phyloP scores from a whole-genome alignment of 495 filamentous ascomycete genomes.

The Xylaria scruposa region DNA sequence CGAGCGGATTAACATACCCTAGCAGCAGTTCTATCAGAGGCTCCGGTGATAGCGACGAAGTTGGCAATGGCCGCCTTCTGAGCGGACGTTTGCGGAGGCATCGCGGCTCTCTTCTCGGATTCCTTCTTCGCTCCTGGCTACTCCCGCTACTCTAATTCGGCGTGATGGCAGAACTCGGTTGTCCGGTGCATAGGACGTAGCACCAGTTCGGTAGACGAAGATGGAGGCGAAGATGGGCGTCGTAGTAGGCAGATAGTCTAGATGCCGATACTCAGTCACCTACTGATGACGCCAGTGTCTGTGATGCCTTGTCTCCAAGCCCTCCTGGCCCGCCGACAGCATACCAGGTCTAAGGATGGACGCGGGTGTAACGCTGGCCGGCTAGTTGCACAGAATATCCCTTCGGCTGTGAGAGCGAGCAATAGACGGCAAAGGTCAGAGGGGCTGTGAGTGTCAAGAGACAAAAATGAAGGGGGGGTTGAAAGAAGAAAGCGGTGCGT shows the following conservation, averaged over 20 bases:
- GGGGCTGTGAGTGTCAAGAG: not conserved
- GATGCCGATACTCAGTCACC: not conserved
- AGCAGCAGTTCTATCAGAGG: conserved; percentile 57
- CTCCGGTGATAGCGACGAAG: conserved; percentile 61
- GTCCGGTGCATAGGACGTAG: not conserved
- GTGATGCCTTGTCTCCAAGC: not conserved
- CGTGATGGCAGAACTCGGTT: not conserved
- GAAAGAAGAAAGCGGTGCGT: not conserved
- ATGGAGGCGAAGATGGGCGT: not conserved
- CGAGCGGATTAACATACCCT: conserved; percentile 48
- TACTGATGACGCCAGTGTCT: not conserved
- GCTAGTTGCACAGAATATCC: not conserved
- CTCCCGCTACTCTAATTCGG: not conserved
- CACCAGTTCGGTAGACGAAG: not conserved
- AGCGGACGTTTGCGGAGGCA: conserved; percentile 51
- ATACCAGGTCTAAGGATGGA: not conserved
- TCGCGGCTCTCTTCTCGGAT: conserved; percentile 33
- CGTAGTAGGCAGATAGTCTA: not conserved
- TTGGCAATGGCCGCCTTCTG: conserved; percentile 60
- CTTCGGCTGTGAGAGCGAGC: not conserved
- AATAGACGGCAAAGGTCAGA: not conserved
- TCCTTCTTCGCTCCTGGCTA: not conserved
- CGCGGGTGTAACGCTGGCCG: not conserved
- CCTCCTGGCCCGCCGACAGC: not conserved
- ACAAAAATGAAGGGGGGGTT: not conserved